A percentile compares a stretch with the other conserved stretches of the same genome.
These are phyloP conservation scores for Hyphopichia khmerensis DNA, from an alignment of 1,139 yeast species.

Conservation along the genomic window DNA sequence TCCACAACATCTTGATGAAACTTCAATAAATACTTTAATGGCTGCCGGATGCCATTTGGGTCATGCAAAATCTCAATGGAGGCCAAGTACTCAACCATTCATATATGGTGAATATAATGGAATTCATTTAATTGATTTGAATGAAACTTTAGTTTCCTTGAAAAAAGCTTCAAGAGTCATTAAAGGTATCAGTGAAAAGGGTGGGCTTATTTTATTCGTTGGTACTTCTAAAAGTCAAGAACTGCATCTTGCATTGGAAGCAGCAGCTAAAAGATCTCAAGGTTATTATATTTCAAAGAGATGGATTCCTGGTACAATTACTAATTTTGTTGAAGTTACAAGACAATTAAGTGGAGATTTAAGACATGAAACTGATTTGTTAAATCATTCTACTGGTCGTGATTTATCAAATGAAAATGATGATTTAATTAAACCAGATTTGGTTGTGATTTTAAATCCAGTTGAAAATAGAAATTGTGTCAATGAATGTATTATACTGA, in stretches of 20 bases:
- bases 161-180: constrained; percentile 79
- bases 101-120: constrained; percentile 88
- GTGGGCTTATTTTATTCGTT: constrained; percentile 80
- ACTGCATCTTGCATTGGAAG: constrained; percentile 70
- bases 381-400: constrained; percentile 53
- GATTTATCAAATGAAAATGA: constrained; percentile 47
- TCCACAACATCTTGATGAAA: constrained; percentile 57
- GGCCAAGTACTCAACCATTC: constrained; percentile 85
- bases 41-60: constrained; percentile 97
- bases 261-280: constrained; percentile 73
- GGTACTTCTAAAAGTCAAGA: constrained; percentile 75
- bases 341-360: constrained; percentile 71
- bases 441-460: constrained; percentile 84
- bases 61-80: constrained; percentile 76
- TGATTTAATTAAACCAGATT: constrained; percentile 75
- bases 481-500: constrained; percentile 74
- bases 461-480: constrained; percentile 81
- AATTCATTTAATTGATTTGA: constrained; percentile 83
- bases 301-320: constrained; percentile 95
- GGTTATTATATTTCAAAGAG: constrained; percentile 82
- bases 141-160: constrained; percentile 72
- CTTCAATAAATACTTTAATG: constrained; percentile 66
- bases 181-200: constrained; percentile 76
- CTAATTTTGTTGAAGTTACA: constrained; percentile 78
- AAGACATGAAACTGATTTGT: constrained; percentile 40